phyloP scores from a whole-genome alignment of 2,329 filamentous ascomycete species.

The Diaporthe vaccinii region DNA sequence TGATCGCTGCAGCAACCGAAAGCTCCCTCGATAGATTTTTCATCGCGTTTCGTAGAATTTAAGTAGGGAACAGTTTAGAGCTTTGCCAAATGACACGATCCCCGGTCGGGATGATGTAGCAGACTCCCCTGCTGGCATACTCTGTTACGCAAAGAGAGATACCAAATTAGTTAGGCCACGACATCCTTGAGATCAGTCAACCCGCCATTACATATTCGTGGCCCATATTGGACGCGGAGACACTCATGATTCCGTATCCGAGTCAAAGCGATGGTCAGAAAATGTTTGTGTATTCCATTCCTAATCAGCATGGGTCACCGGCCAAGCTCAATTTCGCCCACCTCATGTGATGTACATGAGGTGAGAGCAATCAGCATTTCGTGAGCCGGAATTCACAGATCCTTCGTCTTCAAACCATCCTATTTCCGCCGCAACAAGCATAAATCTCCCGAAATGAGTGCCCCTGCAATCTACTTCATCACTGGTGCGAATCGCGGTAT shows the following conservation, averaged over 20 bases:
- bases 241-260: background rate
- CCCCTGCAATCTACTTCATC: background rate
- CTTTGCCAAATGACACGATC: background rate
- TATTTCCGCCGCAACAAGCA: background rate
- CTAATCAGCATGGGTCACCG: background rate
- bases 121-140: background rate
- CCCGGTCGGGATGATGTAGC: background rate
- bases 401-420: background rate
- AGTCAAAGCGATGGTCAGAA: background rate
- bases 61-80: background rate
- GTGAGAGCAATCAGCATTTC: background rate
- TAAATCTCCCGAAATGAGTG: background rate
- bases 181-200: background rate
- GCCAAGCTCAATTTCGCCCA: background rate
- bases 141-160: background rate
- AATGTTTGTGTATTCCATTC: background rate
- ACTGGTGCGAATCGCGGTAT: constrained; percentile 42
- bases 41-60: background rate
- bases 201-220: background rate
- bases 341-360: background rate
- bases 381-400: background rate
- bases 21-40: background rate
- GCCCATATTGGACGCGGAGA: background rate
- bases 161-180: background rate
- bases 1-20: background rate